Base-by-base conservation (phyloP, 176 grass and related monocot species). In the Themeda triandra region DNA sequence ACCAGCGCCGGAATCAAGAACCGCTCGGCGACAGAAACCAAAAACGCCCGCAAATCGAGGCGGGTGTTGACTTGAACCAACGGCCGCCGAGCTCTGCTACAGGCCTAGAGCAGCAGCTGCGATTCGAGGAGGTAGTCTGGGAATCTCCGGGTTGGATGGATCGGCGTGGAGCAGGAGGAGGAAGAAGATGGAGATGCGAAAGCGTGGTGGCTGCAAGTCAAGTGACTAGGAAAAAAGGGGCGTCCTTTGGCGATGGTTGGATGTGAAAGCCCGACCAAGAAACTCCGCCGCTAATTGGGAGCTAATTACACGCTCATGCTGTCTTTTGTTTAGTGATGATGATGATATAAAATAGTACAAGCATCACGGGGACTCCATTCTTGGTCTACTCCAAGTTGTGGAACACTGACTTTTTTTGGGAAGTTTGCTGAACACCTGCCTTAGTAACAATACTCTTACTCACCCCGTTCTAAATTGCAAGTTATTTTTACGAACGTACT, bases 191-290 rank as follows among this genome's bases (percentile, higher is more conserved):
- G 4, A 59, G 68, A 75, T 68, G 87, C 49, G 40, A 69, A 63
- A 56, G 39, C 36, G 10, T 19, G 18, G 40, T 51, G 80, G 71
- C 13, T 62, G 27, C 87, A 76, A 77, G 66, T 72, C 87, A 76
- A 77, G 56, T 72, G 80, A 83, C 33, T 46, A 69, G 46, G 66
- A 62, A 69, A 71, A 78, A 82, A 85, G 48, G 23, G 17, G 48
- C 40, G 71, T 71, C 83, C 67, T 81, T 83, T 76, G 82, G 78
- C 28, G 67, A 77, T 75, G 12, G 53, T 81, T 81, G 83, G 83
- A 77, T 86, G 88, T 86, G 88, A 89, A 85, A 86, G 39, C 71
- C 53, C 62, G 10, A 53, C 71, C 41, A n/a, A 39, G 39, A 36
- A 68, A 71, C 72, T 6, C 41, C 83, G 83, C 88, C 83, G 77